Evolutionary conservation across 1,139 yeast species (phyloP).

Genomic region (Candida smagusa): DNA sequence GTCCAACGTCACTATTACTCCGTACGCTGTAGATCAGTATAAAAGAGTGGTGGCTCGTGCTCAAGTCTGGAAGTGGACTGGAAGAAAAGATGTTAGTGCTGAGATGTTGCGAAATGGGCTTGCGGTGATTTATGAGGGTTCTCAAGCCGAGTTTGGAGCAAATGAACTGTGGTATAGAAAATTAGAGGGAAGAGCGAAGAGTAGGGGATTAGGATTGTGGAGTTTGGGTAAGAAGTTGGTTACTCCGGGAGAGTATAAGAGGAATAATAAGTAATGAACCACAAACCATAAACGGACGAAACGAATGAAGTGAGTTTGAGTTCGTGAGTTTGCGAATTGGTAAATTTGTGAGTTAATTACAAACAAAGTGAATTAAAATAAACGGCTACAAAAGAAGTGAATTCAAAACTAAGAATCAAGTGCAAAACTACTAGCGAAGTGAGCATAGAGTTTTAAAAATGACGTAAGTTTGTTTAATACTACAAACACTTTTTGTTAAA

Average conservation of each 20-base stretch:
- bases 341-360: too few species aligned
- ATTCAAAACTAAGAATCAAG: too few species aligned
- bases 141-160: conserved; percentile 86
- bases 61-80: conserved; percentile 68
- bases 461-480: too few species aligned
- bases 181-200: conserved; percentile 60
- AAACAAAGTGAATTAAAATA: too few species aligned
- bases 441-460: too few species aligned
- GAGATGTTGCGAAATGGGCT: conserved; percentile 84
- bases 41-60: conserved; percentile 85
- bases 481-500: too few species aligned
- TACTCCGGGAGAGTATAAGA: conserved; percentile 85
- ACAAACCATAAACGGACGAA: too few species aligned
- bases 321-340: too few species aligned
- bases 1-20: conserved; percentile 65
- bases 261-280: conserved; percentile 10
- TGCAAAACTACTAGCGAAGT: too few species aligned
- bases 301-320: too few species aligned
- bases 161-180: conserved; percentile 56
- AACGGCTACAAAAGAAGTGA: too few species aligned
- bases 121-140: conserved; percentile 86
- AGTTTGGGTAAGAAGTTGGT: conserved; percentile 46
- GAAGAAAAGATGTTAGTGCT: conserved; percentile 74
- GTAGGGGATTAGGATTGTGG: conserved; percentile 69
- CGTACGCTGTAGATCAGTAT: conserved; percentile 83